A percentile compares a stretch with the other conserved stretches of the same genome.
Evolutionary conservation across 805 yeast species (phyloP).

Genomic region (Wickerhamomyces queroliae): DNA sequence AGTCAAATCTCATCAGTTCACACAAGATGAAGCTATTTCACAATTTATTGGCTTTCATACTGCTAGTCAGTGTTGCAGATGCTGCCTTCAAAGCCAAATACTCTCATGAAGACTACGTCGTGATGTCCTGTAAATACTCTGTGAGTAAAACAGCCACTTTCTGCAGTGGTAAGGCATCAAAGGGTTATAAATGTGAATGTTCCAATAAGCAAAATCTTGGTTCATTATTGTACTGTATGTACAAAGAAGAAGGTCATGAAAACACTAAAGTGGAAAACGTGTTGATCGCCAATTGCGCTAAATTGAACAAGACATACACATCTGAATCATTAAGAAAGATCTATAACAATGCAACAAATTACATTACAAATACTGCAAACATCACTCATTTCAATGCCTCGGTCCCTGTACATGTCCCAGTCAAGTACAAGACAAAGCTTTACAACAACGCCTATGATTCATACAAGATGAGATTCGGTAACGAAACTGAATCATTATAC

Average conservation of each 20-base stretch:
- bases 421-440: slow-evolving; percentile 19
- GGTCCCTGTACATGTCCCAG: slow-evolving; percentile 27
- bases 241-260: slow-evolving; percentile 1
- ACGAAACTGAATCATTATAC: slow-evolving; percentile 33
- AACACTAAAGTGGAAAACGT: slow-evolving; percentile 5
- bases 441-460: slow-evolving; percentile 19
- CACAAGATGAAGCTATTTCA: no score
- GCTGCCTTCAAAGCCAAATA: not conserved
- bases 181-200: slow-evolving; percentile 14
- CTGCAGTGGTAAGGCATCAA: slow-evolving; percentile 7
- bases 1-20: no score
- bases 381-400: slow-evolving; percentile 27
- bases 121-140: slow-evolving; percentile 11
- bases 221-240: slow-evolving; percentile 16
- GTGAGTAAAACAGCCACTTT: slow-evolving; percentile 9
- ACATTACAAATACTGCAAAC: slow-evolving; percentile 25
- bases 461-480: slow-evolving; percentile 23
- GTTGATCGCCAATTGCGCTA: slow-evolving; percentile 17
- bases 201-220: slow-evolving; percentile 12
- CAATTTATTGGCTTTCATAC: no score
- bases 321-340: slow-evolving; percentile 26
- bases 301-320: slow-evolving; percentile 20
- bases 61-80: not conserved
- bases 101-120: not conserved
- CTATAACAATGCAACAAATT: slow-evolving; percentile 34